Base-by-base conservation (phyloP, 1,284 basidiomycete species). In the Testicularia cyperi region DNA sequence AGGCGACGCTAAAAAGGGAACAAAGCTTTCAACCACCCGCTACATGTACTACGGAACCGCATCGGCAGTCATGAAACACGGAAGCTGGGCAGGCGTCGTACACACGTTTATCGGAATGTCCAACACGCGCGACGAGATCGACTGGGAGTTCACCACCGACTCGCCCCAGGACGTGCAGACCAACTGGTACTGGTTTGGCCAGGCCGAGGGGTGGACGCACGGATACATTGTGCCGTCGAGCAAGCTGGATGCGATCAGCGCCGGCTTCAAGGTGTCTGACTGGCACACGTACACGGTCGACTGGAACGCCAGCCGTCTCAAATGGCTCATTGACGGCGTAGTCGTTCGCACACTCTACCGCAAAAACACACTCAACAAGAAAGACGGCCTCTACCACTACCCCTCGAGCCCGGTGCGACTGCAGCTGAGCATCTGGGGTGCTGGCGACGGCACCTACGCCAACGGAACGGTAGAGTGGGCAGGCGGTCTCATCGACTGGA, bases 401-500 rank as follows among this genome's bases (percentile, higher is more conserved):
- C 67, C 67, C 0, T 42, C 43, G 7, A 52, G 53, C 22, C 67
- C 67, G 15, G 44, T 62, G 40, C 41, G 67, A 5, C 27, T 66
- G 10, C 67, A 69, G 20, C 28, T 69, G 6, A 46, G 40, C 40
- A 61, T 67, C 41, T 69, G 64, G 67, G 61, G 60, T 13, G 64
- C 55, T 2, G 63, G 67, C 16, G 58, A 54, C 29, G 53, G 53
- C 15, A 44, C 57, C 1, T 60, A 41, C 36, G 28, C 28, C 0
- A 12, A 47, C 5, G 67, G 67, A 4, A 65, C 62, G 14, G 41
- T 45, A 6, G 51, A 63, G 12, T 69, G 67, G 67, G 21, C 56
- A 2, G 67, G 67, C 2, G 67, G 67, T 3, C n/a, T 54, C 24
- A 65, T 64, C 44, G 67, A 69, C 20, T 69, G 63, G 63, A 30